These are phyloP conservation scores for Epichloe bromicola DNA, from an alignment of 2,329 filamentous ascomycete genomes.

Conservation along the genomic window DNA sequence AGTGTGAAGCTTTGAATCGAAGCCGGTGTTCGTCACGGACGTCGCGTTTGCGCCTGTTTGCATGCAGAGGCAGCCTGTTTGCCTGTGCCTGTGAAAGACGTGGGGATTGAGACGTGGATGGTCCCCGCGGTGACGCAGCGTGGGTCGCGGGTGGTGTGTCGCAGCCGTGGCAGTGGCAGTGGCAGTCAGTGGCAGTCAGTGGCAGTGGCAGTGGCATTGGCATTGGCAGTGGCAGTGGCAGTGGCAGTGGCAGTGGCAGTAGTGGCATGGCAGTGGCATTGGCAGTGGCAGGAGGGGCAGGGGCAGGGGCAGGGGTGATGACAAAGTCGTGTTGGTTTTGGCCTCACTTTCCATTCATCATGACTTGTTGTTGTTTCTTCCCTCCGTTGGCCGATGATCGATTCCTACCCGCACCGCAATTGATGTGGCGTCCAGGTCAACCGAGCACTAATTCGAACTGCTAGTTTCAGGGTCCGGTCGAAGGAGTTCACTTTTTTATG, in stretches of 20 bases:
- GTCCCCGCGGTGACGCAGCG: conserved; percentile 14
- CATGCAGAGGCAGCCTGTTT: background rate
- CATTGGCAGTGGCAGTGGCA: background rate
- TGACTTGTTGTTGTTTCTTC: no score
- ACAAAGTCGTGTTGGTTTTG: background rate
- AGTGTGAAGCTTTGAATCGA: background rate
- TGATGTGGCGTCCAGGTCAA: no score
- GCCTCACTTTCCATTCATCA: no score
- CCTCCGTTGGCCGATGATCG: no score
- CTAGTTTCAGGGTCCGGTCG: no score
- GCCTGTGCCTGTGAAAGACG: background rate
- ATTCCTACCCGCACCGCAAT: no score
- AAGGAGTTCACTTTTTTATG: no score
- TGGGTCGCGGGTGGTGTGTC: conserved; percentile 1
- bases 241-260: background rate
- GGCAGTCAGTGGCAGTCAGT: background rate
- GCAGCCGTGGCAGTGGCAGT: background rate
- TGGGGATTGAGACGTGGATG: background rate
- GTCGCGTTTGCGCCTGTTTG: background rate
- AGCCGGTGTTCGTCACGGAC: background rate
- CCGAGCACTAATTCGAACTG: no score
- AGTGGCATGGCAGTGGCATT: no score
- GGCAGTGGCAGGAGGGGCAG: background rate
- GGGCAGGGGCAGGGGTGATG: background rate
- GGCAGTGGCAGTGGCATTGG: background rate